These are phyloP conservation scores for Fraxinus greggii DNA, from an alignment of 305 asterid genomes.

Conservation along the genomic window DNA sequence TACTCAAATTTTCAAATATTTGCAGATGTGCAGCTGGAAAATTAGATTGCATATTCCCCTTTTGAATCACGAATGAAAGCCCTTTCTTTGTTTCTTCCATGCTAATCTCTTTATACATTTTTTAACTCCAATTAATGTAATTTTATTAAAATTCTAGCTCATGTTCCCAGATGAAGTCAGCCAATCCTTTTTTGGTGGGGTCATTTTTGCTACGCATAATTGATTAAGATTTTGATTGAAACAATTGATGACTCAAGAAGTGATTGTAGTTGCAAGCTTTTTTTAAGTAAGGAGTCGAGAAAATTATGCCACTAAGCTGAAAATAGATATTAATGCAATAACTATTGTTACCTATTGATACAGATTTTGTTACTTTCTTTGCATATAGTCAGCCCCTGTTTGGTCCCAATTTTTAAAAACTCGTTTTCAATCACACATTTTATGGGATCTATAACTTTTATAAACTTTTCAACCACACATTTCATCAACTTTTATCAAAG, in stretches of 20 bases:
- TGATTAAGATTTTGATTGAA: constrained; percentile 12
- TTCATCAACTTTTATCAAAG: too few species aligned
- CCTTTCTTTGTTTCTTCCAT: constrained; percentile 15
- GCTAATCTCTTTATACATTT: not conserved
- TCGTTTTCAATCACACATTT: not conserved
- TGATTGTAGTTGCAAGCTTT: not conserved
- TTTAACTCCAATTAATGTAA: not conserved
- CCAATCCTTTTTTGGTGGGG: not conserved
- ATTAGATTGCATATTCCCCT: not conserved
- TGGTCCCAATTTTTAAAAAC: not conserved
- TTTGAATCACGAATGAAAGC: constrained; percentile 1
- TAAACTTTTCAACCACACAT: too few species aligned
- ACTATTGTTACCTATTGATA: not conserved
- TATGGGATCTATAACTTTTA: too few species aligned
- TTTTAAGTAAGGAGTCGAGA: not conserved
- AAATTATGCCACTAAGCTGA: not conserved
- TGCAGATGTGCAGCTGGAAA: not conserved
- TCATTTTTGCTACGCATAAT: not conserved
- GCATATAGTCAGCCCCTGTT: not conserved
- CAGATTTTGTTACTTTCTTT: not conserved
- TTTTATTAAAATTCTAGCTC: not conserved
- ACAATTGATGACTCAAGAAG: constrained; percentile 3
- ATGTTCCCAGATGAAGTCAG: not conserved
- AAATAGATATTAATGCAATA: not conserved
- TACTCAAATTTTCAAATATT: constrained; percentile 8